Percentiles rank a stretch among this genome's conserved stretches.
Evolutionary conservation across 129 eudicot genomes (phyloP).

Genomic region (Ambrosia trifida): DNA sequence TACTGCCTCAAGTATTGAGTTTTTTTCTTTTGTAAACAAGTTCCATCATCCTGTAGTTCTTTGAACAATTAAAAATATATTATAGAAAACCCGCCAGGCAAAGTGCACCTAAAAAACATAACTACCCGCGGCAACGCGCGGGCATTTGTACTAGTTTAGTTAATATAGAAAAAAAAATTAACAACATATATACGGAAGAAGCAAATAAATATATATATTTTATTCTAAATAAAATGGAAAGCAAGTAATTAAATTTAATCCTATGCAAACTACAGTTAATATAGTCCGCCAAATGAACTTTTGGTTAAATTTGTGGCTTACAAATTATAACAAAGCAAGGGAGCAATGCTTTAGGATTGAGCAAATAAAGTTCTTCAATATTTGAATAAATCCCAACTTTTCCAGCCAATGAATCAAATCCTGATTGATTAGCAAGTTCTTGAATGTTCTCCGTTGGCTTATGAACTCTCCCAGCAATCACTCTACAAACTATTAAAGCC

Average conservation of each 20-base stretch:
- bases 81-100: no score
- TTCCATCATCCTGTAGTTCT: no score
- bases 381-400: constrained; percentile 89
- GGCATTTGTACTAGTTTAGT: no score
- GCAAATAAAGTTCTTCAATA: constrained; percentile 80
- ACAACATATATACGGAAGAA: neutral
- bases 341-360: constrained; percentile 73
- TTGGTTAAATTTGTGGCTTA: constrained; percentile 43
- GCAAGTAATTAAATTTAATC: neutral
- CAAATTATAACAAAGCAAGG: constrained; percentile 92
- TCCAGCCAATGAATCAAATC: constrained; percentile 96
- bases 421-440: constrained; percentile 76
- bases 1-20: no score
- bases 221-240: neutral
- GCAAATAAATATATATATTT: neutral
- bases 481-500: constrained; percentile 87
- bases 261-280: neutral
- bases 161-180: neutral
- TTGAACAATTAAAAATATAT: no score
- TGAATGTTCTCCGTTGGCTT: constrained; percentile 77
- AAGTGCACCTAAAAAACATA: no score
- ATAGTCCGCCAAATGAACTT: neutral
- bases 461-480: constrained; percentile 93
- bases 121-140: no score
- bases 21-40: no score